A percentile compares a stretch with the other conserved stretches of the same genome.
phyloP scores from a whole-genome alignment of 2,329 filamentous ascomycete species.

The Cladosporium phlei region DNA sequence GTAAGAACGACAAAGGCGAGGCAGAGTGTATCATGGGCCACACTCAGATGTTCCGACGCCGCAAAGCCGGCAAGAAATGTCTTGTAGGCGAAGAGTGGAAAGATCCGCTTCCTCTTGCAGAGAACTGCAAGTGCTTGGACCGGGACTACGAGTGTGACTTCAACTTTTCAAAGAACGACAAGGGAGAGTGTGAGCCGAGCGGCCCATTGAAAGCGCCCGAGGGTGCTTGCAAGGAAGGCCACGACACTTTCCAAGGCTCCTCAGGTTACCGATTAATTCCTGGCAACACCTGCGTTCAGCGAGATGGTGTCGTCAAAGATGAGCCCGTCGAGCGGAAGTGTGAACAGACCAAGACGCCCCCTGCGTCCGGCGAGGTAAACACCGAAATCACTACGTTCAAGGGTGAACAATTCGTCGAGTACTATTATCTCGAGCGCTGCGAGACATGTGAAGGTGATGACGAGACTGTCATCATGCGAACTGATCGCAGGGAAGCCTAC shows the following conservation, averaged over 20 bases:
- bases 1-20: constrained; percentile 72
- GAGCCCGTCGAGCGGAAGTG: constrained; percentile 67
- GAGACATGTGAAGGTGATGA: constrained; percentile 53
- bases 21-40: constrained; percentile 93
- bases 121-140: constrained; percentile 75
- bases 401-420: constrained; percentile 51
- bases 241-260: constrained; percentile 73
- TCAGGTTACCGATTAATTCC: constrained; percentile 93
- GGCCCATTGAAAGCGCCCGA: constrained; percentile 62
- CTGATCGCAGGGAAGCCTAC: constrained; percentile 57
- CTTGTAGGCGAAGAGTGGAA: constrained; percentile 84
- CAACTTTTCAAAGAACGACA: constrained; percentile 70
- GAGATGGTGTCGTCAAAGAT: constrained; percentile 39
- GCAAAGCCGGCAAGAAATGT: constrained; percentile 84
- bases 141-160: constrained; percentile 87
- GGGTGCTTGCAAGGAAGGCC: constrained; percentile 65
- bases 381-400: constrained; percentile 60
- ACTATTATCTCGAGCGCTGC: constrained; percentile 74
- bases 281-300: constrained; percentile 45
- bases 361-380: constrained; percentile 63
- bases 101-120: constrained; percentile 64
- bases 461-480: constrained; percentile 67
- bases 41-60: constrained; percentile 77
- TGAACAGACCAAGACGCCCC: constrained; percentile 53
- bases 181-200: constrained; percentile 62